Percentiles rank a stretch among this genome's conserved stretches.
Evolutionary conservation across 2,329 filamentous ascomycete genomes (phyloP).

Genomic region (Monilinia vaccinii-corymbosi): DNA sequence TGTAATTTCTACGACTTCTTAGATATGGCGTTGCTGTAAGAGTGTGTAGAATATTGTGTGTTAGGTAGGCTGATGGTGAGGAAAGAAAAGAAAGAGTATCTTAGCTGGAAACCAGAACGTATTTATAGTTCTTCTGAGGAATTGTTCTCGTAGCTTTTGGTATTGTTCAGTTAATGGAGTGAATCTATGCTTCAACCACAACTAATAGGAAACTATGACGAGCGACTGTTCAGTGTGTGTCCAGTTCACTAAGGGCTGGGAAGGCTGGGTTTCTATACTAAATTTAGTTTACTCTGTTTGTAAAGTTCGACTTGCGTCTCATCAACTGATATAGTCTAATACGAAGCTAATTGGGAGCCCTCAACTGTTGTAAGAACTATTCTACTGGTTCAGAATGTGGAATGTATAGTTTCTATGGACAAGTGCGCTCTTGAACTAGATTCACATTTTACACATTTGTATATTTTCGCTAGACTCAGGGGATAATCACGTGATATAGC

Average conservation of each 20-base stretch:
- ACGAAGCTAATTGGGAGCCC: background rate
- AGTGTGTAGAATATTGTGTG: background rate
- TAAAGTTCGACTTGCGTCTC: background rate
- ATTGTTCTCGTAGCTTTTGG: background rate
- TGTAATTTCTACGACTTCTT: background rate
- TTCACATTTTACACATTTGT: background rate
- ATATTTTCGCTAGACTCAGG: background rate
- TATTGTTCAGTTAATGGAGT: background rate
- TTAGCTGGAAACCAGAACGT: background rate
- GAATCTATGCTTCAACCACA: background rate
- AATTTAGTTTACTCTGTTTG: background rate
- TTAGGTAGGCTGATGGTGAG: background rate
- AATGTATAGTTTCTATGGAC: background rate
- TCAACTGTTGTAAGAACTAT: background rate
- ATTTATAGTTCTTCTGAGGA: background rate
- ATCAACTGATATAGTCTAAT: background rate
- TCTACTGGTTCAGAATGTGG: background rate
- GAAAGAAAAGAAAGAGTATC: background rate
- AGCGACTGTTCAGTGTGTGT: background rate
- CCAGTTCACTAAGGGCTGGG: too few species aligned
- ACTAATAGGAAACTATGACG: too few species aligned
- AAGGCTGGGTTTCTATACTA: background rate
- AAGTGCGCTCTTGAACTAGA: background rate
- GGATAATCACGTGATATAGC: background rate
- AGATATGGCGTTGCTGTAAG: background rate